Evolutionary conservation across 2,329 filamentous ascomycete genomes (phyloP).

Genomic region (Sporothrix euskadiensis): DNA sequence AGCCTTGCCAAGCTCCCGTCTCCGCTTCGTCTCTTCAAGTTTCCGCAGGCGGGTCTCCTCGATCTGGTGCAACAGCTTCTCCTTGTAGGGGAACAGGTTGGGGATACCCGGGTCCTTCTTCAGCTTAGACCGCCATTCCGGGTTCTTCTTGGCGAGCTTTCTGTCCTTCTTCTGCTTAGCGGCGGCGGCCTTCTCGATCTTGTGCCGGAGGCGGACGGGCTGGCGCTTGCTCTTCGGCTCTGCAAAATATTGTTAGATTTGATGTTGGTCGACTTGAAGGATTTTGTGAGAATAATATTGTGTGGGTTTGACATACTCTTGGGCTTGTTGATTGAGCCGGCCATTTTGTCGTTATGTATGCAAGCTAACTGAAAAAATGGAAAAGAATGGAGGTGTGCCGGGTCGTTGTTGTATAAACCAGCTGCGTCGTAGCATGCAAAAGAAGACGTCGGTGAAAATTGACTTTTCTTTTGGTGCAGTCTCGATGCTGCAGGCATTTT

Average conservation of each 20-base stretch:
- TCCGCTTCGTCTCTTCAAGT: constrained; percentile 72
- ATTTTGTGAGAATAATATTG: not conserved
- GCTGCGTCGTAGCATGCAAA: not conserved
- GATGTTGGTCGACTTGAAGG: too few relatives aligned
- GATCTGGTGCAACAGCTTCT: constrained; percentile 89
- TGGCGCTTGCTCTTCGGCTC: constrained; percentile 94
- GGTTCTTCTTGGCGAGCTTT: constrained; percentile 93
- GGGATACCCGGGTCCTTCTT: constrained; percentile 99
- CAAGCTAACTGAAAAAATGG: not conserved
- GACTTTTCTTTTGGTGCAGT: constrained; percentile 26
- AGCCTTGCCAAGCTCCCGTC: constrained; percentile 71
- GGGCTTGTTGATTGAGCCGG: constrained; percentile 56
- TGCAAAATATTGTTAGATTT: constrained; percentile 42
- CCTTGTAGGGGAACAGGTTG: constrained; percentile 97
- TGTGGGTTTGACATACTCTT: constrained; percentile 46
- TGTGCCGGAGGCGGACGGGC: constrained; percentile 85
- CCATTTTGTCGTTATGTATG: constrained; percentile 44
- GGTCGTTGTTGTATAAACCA: not conserved
- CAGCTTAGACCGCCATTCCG: constrained; percentile 89
- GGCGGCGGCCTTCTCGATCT: constrained; percentile 89
- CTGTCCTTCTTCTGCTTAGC: constrained; percentile 88
- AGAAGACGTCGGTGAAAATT: constrained; percentile 6
- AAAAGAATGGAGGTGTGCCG: not conserved
- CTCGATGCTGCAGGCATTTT: constrained; percentile 9
- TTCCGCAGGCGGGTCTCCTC: constrained; percentile 83